phyloP scores from a whole-genome alignment of 2,329 filamentous ascomycete species.

The Fusarium sp. region DNA sequence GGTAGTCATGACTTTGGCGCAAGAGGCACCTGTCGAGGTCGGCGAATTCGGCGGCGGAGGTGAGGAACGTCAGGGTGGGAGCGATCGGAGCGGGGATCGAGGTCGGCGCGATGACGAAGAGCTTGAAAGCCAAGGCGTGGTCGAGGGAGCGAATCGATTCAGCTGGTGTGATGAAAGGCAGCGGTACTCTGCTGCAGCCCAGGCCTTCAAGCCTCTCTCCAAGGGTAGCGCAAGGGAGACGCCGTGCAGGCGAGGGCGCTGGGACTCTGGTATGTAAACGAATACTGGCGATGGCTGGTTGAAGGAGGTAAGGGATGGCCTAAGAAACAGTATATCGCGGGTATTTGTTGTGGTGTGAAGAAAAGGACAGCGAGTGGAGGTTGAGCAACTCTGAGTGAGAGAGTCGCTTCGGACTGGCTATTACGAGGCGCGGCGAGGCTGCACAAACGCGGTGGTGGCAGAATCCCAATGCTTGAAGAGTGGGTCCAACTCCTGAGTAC shows the following conservation, averaged over 20 bases:
- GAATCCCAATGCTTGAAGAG: slow-evolving; percentile 13
- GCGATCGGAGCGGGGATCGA: neutral
- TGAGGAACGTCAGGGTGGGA: neutral
- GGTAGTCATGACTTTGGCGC: slow-evolving; percentile 48
- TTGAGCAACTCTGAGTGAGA: slow-evolving; percentile 13
- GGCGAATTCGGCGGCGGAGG: slow-evolving; percentile 3
- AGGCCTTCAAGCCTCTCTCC: slow-evolving; percentile 36
- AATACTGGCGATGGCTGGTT: slow-evolving; percentile 25
- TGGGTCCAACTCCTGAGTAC: slow-evolving; percentile 7
- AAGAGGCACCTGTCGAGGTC: slow-evolving; percentile 13
- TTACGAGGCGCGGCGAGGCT: slow-evolving; percentile 37
- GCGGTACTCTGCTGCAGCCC: neutral
- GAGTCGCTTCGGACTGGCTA: slow-evolving; percentile 22
- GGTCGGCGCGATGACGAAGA: neutral
- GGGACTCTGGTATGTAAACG: slow-evolving; percentile 25
- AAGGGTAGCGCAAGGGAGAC: slow-evolving; percentile 40
- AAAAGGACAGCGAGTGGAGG: slow-evolving; percentile 4
- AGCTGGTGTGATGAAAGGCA: neutral
- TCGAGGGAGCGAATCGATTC: slow-evolving; percentile 6
- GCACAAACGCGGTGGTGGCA: slow-evolving; percentile 38
- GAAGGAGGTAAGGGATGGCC: slow-evolving; percentile 21
- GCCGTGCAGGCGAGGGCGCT: slow-evolving; percentile 24
- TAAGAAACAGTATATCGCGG: slow-evolving; percentile 19
- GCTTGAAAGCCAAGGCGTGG: slow-evolving; percentile 2
- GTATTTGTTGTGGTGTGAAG: slow-evolving; percentile 25